These are phyloP conservation scores for Yamadazyma spencermartinsiae DNA, from an alignment of 1,139 yeast species.

Conservation along the genomic window DNA sequence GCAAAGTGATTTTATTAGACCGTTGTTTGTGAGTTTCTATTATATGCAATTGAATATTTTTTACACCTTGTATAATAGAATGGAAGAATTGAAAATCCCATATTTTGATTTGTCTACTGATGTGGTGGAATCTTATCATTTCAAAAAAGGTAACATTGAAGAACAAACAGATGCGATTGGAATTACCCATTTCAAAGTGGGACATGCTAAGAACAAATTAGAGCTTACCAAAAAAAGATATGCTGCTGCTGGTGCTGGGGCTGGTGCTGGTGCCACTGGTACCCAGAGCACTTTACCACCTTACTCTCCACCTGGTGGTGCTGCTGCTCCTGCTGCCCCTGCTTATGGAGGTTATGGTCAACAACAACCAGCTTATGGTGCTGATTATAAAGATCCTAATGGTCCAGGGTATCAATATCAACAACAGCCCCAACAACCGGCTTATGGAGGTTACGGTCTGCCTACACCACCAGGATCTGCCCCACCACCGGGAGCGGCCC, in stretches of 20 bases:
- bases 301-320: slow-evolving; percentile 22
- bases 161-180: slow-evolving; percentile 85
- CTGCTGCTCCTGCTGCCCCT: slow-evolving; percentile 12
- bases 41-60: slow-evolving; percentile 97
- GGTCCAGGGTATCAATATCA: slow-evolving; percentile 19
- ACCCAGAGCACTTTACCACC: slow-evolving; percentile 23
- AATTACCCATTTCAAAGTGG: slow-evolving; percentile 84
- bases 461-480: slow-evolving; percentile 18
- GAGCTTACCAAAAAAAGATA: slow-evolving; percentile 80
- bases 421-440: slow-evolving; percentile 5
- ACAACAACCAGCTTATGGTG: slow-evolving; percentile 11
- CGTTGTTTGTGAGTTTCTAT: slow-evolving; percentile 89
- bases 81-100: slow-evolving; percentile 96
- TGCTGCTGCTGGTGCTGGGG: slow-evolving; percentile 46
- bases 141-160: slow-evolving; percentile 87
- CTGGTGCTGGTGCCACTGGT: slow-evolving; percentile 23
- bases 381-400: slow-evolving; percentile 18
- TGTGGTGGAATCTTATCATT: slow-evolving; percentile 73
- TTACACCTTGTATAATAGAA: slow-evolving; percentile 83
- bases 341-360: slow-evolving; percentile 22
- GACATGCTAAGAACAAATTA: slow-evolving; percentile 80
- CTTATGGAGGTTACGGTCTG: slow-evolving; percentile 15
- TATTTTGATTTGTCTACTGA: slow-evolving; percentile 86
- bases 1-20: slow-evolving; percentile 90
- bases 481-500: slow-evolving; percentile 15